phyloP scores from a whole-genome alignment of 108 stramenopile genomes.

The Pseudonitzschia pungens region DNA sequence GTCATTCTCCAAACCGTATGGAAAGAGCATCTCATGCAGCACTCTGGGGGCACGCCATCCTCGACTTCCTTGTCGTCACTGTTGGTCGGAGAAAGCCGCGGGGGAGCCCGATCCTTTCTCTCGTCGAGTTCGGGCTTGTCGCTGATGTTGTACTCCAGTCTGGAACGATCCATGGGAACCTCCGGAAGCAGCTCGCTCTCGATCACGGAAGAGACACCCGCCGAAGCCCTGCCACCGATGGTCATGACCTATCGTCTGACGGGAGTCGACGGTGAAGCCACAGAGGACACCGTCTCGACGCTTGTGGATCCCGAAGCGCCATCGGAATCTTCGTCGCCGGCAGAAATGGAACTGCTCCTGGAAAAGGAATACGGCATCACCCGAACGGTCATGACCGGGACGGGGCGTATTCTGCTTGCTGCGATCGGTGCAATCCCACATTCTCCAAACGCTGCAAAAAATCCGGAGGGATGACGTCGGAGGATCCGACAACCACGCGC shows the following conservation, averaged over 20 bases:
- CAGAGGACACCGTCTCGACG: slow-evolving; percentile 77
- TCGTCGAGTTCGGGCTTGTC: slow-evolving; percentile 60
- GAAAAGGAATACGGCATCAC: slow-evolving; percentile 82
- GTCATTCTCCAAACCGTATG: slow-evolving; percentile 78
- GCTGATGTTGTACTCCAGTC: slow-evolving; percentile 60
- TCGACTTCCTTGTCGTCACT: slow-evolving; percentile 35
- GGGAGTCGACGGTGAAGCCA: slow-evolving; percentile 89
- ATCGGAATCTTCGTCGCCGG: slow-evolving; percentile 30
- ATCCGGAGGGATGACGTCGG: slow-evolving; percentile 74
- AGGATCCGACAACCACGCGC: slow-evolving; percentile 36
- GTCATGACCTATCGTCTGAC: slow-evolving; percentile 77
- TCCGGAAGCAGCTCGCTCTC: slow-evolving; percentile 16
- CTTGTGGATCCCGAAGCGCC: slow-evolving; percentile 78
- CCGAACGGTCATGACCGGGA: slow-evolving; percentile 44
- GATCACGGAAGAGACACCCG: slow-evolving; percentile 48
- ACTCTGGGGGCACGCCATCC: slow-evolving; percentile 10
- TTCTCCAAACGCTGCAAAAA: slow-evolving; percentile 49
- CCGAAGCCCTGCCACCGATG: slow-evolving; percentile 63
- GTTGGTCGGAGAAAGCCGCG: slow-evolving; percentile 46
- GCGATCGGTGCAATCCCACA: slow-evolving; percentile 54
- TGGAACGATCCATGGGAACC: slow-evolving; percentile 15
- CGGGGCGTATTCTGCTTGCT: slow-evolving; percentile 62
- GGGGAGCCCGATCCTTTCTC: slow-evolving; percentile 34
- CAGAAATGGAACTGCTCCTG: slow-evolving; percentile 53
- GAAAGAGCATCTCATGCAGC: slow-evolving; percentile 60